Base-by-base conservation (phyloP, 2,329 filamentous ascomycete genomes). In the Dothistroma pini region DNA sequence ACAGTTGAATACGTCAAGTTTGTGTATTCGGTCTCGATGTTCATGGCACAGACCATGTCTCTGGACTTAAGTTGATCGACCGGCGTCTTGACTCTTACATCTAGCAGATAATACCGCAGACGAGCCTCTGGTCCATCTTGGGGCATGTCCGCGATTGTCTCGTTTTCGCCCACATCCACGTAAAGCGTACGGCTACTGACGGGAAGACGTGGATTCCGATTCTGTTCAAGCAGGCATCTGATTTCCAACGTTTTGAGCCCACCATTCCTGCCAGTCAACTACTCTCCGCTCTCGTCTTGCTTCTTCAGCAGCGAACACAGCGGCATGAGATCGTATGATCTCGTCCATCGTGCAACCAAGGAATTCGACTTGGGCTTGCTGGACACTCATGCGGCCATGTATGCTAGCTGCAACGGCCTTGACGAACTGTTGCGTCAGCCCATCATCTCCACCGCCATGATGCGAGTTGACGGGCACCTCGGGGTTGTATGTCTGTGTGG, bases 261-360 rank as follows among this genome's bases (percentile, higher is more conserved):
- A 67, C 65, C 65, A 67, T 16, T 61, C 38, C 16, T 60, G 55
- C 63, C 60, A 97, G 67, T 89, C 82, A 4, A 97, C 77, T 8
- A 95, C 87, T 72, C 83, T 86, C 70, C 83, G 85, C 55, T 83
- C 81, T 54, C 79, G 80, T 70, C 93, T 84, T 5, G 93, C 91
- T 69, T 96, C 89, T 76, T 97, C 95, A 0, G 93, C 95, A 25
- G 91, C 93, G 79, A 97, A 99, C 0, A 97, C 93, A 76, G 95
- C 84, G 1, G 90, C 93, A 77, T 97, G 95, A 71, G 91, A 96
- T 54, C 89, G 83, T n/a, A 97, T 83, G 1, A 89, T 86, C 71
- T 97, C 95, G 59, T 96, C 91, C 8, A 96, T 77, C 12, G 88
- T 89, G 75, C 91, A 96, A 0, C 91, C 92, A 29, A 97, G 80